A percentile compares a stretch with the other conserved stretches of the same genome.
Conservation (phyloP, 495 filamentous ascomycete genomes). For the Platismatia glauca region DNA sequence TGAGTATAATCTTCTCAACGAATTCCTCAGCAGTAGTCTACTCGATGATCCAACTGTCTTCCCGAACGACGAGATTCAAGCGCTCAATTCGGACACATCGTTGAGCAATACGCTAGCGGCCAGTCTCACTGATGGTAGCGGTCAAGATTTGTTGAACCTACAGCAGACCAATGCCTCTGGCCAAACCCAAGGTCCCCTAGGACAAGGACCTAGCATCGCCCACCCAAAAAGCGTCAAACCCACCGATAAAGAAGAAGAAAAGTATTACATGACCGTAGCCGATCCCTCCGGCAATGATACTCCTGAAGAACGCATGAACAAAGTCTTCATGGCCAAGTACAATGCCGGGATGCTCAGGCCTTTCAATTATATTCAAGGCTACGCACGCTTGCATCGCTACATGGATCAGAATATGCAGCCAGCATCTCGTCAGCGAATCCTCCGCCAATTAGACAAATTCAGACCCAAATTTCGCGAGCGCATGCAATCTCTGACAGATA, state of each 20-base stretch:
- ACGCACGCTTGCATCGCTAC: conserved; percentile 76
- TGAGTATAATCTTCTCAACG: conserved; percentile 92
- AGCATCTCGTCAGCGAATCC: conserved; percentile 72
- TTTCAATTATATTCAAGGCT: conserved; percentile 97
- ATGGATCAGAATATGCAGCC: conserved; percentile 81
- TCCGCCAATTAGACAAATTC: conserved; percentile 84
- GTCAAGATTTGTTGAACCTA: conserved; percentile 31
- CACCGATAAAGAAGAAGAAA: conserved; percentile 75
- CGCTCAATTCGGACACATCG: conserved; percentile 47
- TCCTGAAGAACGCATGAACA: conserved; percentile 91
- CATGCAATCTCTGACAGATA: conserved; percentile 81
- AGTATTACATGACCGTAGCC: conserved; percentile 91
- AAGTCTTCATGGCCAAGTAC: conserved; percentile 87
- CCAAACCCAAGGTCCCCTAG: conserved; percentile 35
- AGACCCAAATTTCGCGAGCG: conserved; percentile 92
- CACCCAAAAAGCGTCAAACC: conserved; percentile 51
- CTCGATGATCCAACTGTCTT: conserved; percentile 67
- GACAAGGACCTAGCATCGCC: conserved; percentile 48
- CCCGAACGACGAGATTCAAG: conserved; percentile 51
- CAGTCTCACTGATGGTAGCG: conserved; percentile 27
- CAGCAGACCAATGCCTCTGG: conserved; percentile 29
- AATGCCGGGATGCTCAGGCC: conserved; percentile 89
- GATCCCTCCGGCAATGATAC: conserved; percentile 87
- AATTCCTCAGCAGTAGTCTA: conserved; percentile 84
- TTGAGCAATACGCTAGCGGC: conserved; percentile 44